phyloP scores from a whole-genome alignment of 164 flowering plant genomes.

The Paratinospora sagittata region DNA sequence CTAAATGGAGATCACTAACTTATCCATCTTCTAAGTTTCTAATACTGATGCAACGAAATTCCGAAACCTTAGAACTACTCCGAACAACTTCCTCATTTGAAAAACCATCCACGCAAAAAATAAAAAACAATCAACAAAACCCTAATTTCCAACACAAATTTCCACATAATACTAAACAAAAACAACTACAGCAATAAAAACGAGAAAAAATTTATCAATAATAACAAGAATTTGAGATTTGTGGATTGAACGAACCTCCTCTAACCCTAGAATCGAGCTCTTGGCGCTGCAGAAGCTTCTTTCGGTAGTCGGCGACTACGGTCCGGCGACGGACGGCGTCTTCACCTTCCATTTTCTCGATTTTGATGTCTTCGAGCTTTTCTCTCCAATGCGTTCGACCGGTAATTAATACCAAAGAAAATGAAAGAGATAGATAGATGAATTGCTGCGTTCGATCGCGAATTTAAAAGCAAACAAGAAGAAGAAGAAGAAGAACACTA shows the following conservation, averaged over 20 bases:
- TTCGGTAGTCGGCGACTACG: constrained; percentile 55
- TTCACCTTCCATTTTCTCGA: constrained; percentile 24
- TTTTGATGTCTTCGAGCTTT: not conserved
- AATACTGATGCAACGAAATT: no score
- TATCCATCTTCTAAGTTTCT: no score
- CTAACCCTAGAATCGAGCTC: constrained; percentile 71
- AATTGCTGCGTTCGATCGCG: no score
- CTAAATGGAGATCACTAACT: no score
- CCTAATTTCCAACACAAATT: not conserved
- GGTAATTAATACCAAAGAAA: no score
- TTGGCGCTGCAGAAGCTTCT: constrained; percentile 71
- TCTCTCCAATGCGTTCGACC: no score
- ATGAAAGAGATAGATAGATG: no score
- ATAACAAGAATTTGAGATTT: not conserved
- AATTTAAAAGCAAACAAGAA: no score
- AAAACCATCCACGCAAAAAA: no score
- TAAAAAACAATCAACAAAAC: not conserved
- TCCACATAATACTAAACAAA: not conserved
- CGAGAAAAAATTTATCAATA: not conserved
- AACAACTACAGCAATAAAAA: not conserved
- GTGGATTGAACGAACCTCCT: constrained; percentile 34
- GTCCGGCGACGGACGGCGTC: constrained; percentile 53
- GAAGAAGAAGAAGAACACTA: no score
- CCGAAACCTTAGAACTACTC: no score
- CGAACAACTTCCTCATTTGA: no score